Evolutionary conservation across 257 asterid genomes (phyloP), one percentile per base, ranked within the genome.

Genomic region (Avicennia marina): DNA sequence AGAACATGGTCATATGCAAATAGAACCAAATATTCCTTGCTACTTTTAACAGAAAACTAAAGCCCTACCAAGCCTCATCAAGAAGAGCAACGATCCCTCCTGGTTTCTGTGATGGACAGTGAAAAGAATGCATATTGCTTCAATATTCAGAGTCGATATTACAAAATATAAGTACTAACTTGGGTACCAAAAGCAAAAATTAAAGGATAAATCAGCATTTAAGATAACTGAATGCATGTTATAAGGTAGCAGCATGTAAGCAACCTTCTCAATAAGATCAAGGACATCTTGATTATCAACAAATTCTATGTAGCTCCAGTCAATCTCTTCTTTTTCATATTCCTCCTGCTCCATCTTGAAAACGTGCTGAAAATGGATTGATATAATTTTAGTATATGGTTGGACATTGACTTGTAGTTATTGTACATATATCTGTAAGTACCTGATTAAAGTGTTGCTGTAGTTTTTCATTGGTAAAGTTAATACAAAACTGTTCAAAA

Each of bases 391-490:
- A 78, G 77, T 53, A 38, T 31, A 25, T 40, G 42, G 60, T 16
- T 45, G 50, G 68, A 51, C n/a, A 56, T 21, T 20, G 39, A 59
- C 32, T 36, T 50, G 39, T 13, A 22, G 7, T 43, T 26, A 67
- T 62, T 44, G 50, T 40, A 68, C 67, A 67, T 38, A 58, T 38
- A 53, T 58, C 56, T 45, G 42, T 25, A 11, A 15, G 25, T 83
- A 91, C 98, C 95, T 91, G 93, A 78, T 91, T 91, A 73, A 91
- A 91, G 82, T 91, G 98, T 66, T 91, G 98, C 65, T 91, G 98
- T 58, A 91, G 87, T 89, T 91, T 91, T 78, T 91, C 98, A 74
- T 91, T 91, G 32, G 98, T 91, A 70, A 75, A 88, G 71, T 91
- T 91, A 66, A 91, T 91, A 76, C 96, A 88, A 50, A 91, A 88